Base-by-base conservation (phyloP, 1,139 yeast species). In the Meyerozyma carpophila region DNA sequence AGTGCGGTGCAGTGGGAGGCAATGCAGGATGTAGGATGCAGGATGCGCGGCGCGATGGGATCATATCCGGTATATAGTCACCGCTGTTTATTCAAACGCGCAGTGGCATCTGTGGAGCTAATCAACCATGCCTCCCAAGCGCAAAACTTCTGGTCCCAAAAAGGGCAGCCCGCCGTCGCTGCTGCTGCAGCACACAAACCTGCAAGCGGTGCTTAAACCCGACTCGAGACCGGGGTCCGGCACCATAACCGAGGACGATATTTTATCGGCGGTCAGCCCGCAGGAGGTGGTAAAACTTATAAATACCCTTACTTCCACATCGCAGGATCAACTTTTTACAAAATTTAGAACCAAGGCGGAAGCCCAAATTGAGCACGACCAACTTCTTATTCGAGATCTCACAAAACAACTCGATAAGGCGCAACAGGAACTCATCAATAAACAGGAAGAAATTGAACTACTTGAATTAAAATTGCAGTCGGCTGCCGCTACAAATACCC, bases 281-380 rank as follows among this genome's bases (percentile, higher is more conserved):
- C 62, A 58, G 13, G 61, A 65, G 24, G 49, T 72, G 31, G 54
- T 68, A 11, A 59, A 57, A 27, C 50, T 71, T 25, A 58, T 72
- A 31, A 66, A 68, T 43, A 53, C 59, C 14, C 55, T 70, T 21
- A 62, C 70, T 8, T 58, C 62, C 38, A 65, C 72, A 4, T 56
- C 62, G 32, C 73, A 67, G 44, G 76, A 71, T 50, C 64, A 60
- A 41, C 38, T 65, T 10, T 67, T 70, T 44, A 50, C 54, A 4
- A 54, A 56, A 41, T 70, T 64, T 50, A 61, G 62, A 44, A 46
- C 50, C n/a, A 61, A 62, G 27, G 60, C 61, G 1, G 58, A 56
- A 32, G 45, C 55, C 4, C 69, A 66, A 41, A 47, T 67, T 41
- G 63, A 59, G 7, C 51, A 58, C 16, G 69, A 69, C 44, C 62